Conservation (phyloP, 2,329 filamentous ascomycete genomes). For the Fusarium sp. region DNA sequence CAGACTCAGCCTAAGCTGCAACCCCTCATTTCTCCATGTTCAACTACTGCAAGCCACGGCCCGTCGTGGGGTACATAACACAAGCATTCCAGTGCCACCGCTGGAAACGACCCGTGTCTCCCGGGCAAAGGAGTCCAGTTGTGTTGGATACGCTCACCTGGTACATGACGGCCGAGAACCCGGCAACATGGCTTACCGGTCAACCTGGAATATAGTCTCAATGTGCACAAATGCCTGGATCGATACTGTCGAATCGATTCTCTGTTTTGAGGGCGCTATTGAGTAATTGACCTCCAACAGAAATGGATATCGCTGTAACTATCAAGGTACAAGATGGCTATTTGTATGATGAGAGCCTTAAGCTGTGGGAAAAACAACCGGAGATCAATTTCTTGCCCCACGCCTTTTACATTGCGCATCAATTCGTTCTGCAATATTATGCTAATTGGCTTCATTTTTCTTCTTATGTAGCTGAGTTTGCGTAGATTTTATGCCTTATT, state of each 20-base stretch:
- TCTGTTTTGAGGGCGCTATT: neutral
- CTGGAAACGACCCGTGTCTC: slow-evolving; percentile 3
- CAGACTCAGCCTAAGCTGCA: slow-evolving; percentile 15
- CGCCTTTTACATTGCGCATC: neutral
- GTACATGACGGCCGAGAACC: neutral
- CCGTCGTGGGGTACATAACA: slow-evolving; percentile 26
- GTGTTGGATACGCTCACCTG: neutral
- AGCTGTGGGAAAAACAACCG: neutral
- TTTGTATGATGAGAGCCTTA: neutral
- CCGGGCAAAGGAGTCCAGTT: neutral
- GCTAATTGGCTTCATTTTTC: neutral
- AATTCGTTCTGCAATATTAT: neutral
- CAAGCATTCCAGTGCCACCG: slow-evolving; percentile 5
- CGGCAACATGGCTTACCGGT: neutral
- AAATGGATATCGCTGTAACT: neutral
- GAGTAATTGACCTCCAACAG: neutral
- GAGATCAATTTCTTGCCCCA: neutral
- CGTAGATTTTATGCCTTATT: neutral
- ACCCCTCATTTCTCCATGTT: slow-evolving; percentile 44
- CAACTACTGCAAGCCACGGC: slow-evolving; percentile 44
- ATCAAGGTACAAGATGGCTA: slow-evolving; percentile 3
- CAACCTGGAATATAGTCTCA: neutral
- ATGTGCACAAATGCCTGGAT: neutral
- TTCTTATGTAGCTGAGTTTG: neutral
- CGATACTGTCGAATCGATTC: neutral